Percentiles rank a stretch among this genome's conserved stretches.
These are phyloP conservation scores for Ophiosphaerella korrae DNA, from an alignment of 2,329 filamentous ascomycete genomes.

Conservation along the genomic window DNA sequence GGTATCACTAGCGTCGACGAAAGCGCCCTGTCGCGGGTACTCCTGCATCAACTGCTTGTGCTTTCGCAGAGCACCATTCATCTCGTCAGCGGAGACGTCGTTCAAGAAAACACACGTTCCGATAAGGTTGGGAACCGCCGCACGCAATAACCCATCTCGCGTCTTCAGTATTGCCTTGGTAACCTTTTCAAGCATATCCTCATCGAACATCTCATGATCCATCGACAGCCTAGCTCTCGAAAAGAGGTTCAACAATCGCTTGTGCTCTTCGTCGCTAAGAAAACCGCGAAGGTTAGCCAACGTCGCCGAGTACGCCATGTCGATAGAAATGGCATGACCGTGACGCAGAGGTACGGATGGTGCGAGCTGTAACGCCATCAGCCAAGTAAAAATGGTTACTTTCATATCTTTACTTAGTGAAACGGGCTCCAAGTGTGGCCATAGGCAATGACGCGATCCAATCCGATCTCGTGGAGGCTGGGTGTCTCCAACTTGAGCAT, in stretches of 20 bases:
- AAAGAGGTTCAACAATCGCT: slow-evolving; percentile 68
- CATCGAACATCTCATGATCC: slow-evolving; percentile 71
- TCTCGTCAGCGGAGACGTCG: slow-evolving; percentile 66
- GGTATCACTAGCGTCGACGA: slow-evolving; percentile 71
- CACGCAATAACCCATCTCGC: slow-evolving; percentile 69
- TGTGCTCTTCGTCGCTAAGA: slow-evolving; percentile 65
- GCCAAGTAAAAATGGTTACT: not conserved
- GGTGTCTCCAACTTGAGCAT: slow-evolving; percentile 77
- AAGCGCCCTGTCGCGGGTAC: slow-evolving; percentile 69
- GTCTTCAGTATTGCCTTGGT: slow-evolving; percentile 74
- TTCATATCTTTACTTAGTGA: slow-evolving; percentile 53
- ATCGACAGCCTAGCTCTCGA: slow-evolving; percentile 73
- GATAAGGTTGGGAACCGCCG: slow-evolving; percentile 70
- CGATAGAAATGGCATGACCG: slow-evolving; percentile 75
- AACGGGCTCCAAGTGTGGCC: slow-evolving; percentile 77
- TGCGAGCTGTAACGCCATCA: slow-evolving; percentile 56
- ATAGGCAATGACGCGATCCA: slow-evolving; percentile 75
- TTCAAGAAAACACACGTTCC: slow-evolving; percentile 72
- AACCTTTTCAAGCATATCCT: slow-evolving; percentile 66
- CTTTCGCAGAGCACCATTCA: slow-evolving; percentile 63
- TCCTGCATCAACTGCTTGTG: slow-evolving; percentile 69
- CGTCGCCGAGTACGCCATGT: slow-evolving; percentile 77
- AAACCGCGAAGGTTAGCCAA: slow-evolving; percentile 68
- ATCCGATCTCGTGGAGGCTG: slow-evolving; percentile 73
- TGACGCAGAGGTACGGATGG: slow-evolving; percentile 72